phyloP scores from a whole-genome alignment of 192 early-diverging fungal genomes.

The Paraglomus brasilianum region DNA sequence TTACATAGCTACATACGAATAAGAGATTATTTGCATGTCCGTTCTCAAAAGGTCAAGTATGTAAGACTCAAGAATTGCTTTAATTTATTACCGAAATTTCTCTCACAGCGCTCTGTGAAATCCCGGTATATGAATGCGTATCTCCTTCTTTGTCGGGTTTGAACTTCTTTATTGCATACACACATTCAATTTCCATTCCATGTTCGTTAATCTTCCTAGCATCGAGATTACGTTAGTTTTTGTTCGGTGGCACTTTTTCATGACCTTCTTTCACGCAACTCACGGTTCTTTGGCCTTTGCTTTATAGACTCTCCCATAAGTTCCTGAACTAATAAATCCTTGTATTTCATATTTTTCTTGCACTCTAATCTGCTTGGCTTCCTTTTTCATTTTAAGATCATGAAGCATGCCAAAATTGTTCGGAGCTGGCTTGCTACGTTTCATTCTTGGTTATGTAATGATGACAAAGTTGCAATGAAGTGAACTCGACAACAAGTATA shows the following conservation, averaged over 20 bases:
- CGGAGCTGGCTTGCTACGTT: too few relatives aligned
- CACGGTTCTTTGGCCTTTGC: constrained; percentile 63
- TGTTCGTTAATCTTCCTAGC: background rate
- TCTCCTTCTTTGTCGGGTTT: constrained; percentile 96
- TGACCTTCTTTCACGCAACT: background rate
- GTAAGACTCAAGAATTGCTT: background rate
- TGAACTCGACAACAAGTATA: too few relatives aligned
- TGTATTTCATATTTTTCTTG: constrained; percentile 72
- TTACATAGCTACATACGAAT: constrained; percentile 63
- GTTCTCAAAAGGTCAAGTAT: background rate
- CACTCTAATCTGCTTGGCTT: background rate
- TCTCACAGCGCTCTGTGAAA: constrained; percentile 91
- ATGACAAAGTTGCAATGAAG: too few relatives aligned
- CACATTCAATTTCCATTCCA: constrained; percentile 45
- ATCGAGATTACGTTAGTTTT: background rate
- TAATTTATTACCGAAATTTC: constrained; percentile 73
- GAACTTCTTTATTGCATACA: constrained; percentile 96
- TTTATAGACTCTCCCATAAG: constrained; percentile 96
- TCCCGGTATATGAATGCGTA: constrained; percentile 64
- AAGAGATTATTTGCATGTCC: background rate
- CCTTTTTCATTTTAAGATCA: background rate
- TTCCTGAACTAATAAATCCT: constrained; percentile 93
- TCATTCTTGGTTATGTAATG: too few relatives aligned
- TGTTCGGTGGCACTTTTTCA: background rate
- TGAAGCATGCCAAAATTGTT: background rate